phyloP scores from a whole-genome alignment of 1,284 basidiomycete species.

The Somion occarium region DNA sequence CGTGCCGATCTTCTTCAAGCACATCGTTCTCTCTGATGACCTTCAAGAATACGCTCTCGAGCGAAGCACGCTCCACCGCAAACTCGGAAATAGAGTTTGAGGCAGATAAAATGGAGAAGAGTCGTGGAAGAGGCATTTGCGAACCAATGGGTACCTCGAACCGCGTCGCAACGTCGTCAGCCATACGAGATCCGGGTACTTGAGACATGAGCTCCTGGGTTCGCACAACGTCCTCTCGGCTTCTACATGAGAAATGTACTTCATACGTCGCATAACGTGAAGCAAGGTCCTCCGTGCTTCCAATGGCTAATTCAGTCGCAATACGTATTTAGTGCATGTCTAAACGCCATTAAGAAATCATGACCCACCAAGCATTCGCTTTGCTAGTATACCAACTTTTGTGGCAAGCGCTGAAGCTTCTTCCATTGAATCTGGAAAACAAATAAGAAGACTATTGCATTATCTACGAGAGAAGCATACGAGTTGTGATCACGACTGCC shows the following conservation, averaged over 20 bases:
- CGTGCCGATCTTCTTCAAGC: slow-evolving; percentile 44
- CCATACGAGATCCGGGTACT: slow-evolving; percentile 61
- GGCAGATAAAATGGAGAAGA: slow-evolving; percentile 51
- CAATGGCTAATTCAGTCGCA: slow-evolving; percentile 50
- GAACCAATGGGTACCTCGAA: slow-evolving; percentile 65
- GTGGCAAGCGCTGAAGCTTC: slow-evolving; percentile 75
- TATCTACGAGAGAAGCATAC: slow-evolving; percentile 32
- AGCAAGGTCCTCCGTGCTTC: slow-evolving; percentile 61
- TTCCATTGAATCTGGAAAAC: slow-evolving; percentile 65
- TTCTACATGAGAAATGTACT: slow-evolving; percentile 69
- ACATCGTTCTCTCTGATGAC: slow-evolving; percentile 66
- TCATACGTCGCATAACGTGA: slow-evolving; percentile 71
- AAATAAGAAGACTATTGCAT: neutral
- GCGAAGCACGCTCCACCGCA: slow-evolving; percentile 60
- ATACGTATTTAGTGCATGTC: neutral
- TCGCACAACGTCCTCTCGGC: slow-evolving; percentile 49
- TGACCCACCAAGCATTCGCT: slow-evolving; percentile 56
- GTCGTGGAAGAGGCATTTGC: slow-evolving; percentile 44
- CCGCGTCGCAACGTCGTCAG: slow-evolving; percentile 73
- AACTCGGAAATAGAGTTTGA: slow-evolving; percentile 56
- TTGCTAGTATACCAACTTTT: slow-evolving; percentile 69
- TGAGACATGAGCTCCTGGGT: slow-evolving; percentile 58
- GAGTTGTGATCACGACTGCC: slow-evolving; percentile 65
- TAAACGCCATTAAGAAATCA: neutral
- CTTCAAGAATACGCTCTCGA: slow-evolving; percentile 73